These are phyloP conservation scores for Schizothecium vesticola DNA, from an alignment of 495 filamentous ascomycete genomes.

Conservation along the genomic window DNA sequence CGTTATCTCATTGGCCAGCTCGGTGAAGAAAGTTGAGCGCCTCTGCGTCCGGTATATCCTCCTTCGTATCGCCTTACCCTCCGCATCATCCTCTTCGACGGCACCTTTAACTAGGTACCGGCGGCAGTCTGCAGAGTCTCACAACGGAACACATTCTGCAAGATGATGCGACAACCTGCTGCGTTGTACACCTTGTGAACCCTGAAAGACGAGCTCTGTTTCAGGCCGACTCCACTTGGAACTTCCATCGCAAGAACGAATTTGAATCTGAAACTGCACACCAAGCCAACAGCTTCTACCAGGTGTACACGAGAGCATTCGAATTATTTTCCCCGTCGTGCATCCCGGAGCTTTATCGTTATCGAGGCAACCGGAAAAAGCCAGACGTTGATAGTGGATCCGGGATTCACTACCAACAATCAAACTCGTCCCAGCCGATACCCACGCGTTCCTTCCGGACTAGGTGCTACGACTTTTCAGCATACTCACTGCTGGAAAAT, in stretches of 20 bases:
- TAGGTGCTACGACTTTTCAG: neutral
- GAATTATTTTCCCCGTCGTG: too few relatives aligned
- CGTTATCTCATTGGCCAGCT: too few relatives aligned
- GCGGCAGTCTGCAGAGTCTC: neutral
- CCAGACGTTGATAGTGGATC: neutral
- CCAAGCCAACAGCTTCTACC: neutral
- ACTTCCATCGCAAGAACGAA: neutral
- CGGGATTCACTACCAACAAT: neutral
- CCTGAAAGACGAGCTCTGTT: neutral
- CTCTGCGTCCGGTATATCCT: too few relatives aligned
- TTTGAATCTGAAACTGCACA: neutral
- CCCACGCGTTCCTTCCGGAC: neutral
- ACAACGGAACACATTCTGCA: neutral
- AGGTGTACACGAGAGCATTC: too few relatives aligned
- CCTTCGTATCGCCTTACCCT: too few relatives aligned
- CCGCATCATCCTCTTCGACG: too few relatives aligned
- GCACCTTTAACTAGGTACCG: too few relatives aligned
- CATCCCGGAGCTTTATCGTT: neutral
- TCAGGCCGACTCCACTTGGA: neutral
- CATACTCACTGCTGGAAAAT: neutral
- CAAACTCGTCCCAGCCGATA: neutral
- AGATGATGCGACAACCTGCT: neutral
- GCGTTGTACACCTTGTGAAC: neutral
- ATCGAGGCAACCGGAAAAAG: neutral
- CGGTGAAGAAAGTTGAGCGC: too few relatives aligned